phyloP scores from a whole-genome alignment of 352 stramenopile species.

The Halophytophthora polymorphica region DNA sequence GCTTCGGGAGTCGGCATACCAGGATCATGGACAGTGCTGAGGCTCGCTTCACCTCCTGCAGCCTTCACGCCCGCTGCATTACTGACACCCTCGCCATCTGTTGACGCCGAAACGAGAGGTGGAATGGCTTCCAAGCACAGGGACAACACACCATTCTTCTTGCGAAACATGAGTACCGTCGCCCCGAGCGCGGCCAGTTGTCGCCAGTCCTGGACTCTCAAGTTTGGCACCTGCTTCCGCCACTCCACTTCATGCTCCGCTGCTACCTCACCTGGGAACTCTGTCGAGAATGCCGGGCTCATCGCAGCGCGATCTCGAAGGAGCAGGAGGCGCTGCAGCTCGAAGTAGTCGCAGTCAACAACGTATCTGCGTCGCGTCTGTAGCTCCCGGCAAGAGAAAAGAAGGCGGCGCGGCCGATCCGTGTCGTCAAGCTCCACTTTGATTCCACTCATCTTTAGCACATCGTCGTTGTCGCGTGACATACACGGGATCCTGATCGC shows the following conservation, averaged over 20 bases:
- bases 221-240: background rate
- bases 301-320: background rate
- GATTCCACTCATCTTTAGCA: constrained; percentile 29
- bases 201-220: constrained; percentile 29
- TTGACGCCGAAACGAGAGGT: background rate
- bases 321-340: constrained; percentile 22
- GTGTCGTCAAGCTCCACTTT: constrained; percentile 45
- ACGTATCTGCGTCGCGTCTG: constrained; percentile 44
- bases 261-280: background rate
- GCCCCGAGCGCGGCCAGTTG: constrained; percentile 16
- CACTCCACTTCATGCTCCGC: constrained; percentile 4
- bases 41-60: background rate
- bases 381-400: constrained; percentile 53
- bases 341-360: constrained; percentile 39
- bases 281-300: background rate
- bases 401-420: constrained; percentile 31
- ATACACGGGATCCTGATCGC: constrained; percentile 11
- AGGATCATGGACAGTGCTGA: too few relatives aligned
- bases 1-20: too few relatives aligned
- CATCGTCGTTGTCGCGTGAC: constrained; percentile 1
- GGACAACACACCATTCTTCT: constrained; percentile 28
- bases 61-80: background rate
- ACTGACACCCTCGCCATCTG: background rate
- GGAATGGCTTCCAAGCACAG: constrained; percentile 10
- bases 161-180: constrained; percentile 28